Conservation (phyloP, 495 filamentous ascomycete genomes). For the Aspergillus cristatus region DNA sequence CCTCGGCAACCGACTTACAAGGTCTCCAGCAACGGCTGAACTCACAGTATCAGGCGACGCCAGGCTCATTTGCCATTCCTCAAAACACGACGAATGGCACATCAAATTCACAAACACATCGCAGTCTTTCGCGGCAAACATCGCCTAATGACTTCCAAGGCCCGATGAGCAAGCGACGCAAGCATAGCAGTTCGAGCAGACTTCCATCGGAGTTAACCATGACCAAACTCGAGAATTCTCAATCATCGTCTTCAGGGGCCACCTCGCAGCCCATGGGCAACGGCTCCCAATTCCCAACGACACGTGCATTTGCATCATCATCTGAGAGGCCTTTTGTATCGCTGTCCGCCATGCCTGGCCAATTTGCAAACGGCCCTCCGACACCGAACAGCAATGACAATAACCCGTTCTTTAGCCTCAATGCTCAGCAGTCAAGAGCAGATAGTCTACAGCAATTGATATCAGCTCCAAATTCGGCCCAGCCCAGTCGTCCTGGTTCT, state of each 20-base stretch:
- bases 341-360: conserved; percentile 35
- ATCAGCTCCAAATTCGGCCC: conserved; percentile 58
- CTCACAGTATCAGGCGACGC: conserved; percentile 32
- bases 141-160: conserved; percentile 55
- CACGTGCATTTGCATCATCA: conserved; percentile 36
- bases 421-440: conserved; percentile 41
- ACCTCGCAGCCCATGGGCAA: conserved; percentile 19
- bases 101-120: conserved; percentile 46
- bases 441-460: conserved; percentile 51
- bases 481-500: conserved; percentile 41
- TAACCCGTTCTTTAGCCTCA: conserved; percentile 42
- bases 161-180: conserved; percentile 61
- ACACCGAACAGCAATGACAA: conserved; percentile 52
- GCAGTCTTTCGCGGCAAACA: conserved; percentile 59
- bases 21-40: conserved; percentile 41
- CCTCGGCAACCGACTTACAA: conserved; percentile 46
- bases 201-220: conserved; percentile 66
- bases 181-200: conserved; percentile 56
- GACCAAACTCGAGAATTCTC: conserved; percentile 60
- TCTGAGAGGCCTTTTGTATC: conserved; percentile 38
- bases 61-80: conserved; percentile 26
- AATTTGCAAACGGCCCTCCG: conserved; percentile 51
- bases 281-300: conserved; percentile 29
- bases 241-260: conserved; percentile 22
- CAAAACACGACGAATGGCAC: conserved; percentile 26